Evolutionary conservation across 768 basidiomycete genomes (phyloP).

Genomic region (Lactarius hengduanensis): DNA sequence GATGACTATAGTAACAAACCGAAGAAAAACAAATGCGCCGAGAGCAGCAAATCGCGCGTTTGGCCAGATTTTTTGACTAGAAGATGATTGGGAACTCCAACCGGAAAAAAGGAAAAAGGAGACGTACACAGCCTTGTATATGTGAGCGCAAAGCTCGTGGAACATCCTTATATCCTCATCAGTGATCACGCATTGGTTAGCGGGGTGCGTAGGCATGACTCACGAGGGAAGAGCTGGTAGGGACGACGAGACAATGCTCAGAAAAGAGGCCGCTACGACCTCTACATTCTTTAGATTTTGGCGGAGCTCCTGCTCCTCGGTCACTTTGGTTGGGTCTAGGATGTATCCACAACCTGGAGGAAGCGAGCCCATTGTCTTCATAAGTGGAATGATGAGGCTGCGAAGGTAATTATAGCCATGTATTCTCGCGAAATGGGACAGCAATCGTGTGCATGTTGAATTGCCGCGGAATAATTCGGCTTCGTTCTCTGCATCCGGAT

Average conservation of each 20-base stretch:
- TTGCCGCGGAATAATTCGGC: constrained; percentile 84
- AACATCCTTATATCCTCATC: constrained; percentile 57
- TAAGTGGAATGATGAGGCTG: constrained; percentile 69
- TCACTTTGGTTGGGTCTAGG: constrained; percentile 63
- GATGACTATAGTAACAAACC: constrained; percentile 43
- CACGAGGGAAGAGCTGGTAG: constrained; percentile 71
- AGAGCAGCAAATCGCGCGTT: constrained; percentile 78
- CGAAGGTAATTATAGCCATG: constrained; percentile 93
- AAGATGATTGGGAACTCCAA: constrained; percentile 30
- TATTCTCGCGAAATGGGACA: constrained; percentile 83
- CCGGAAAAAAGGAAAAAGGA: constrained; percentile 7
- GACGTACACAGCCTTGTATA: constrained; percentile 73
- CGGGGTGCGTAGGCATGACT: constrained; percentile 34
- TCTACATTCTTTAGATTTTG: constrained; percentile 72
- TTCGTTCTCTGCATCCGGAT: constrained; percentile 59
- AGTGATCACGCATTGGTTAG: constrained; percentile 28
- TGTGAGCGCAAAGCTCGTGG: constrained; percentile 82
- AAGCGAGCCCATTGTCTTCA: constrained; percentile 69
- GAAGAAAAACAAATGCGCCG: constrained; percentile 89
- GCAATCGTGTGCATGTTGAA: constrained; percentile 80
- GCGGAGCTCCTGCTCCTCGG: constrained; percentile 52
- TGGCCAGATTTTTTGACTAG: constrained; percentile 67
- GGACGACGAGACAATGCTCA: constrained; percentile 72
- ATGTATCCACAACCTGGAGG: constrained; percentile 76
- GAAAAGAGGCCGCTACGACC: constrained; percentile 69